Conservation (phyloP, 2,329 filamentous ascomycete genomes). For the Fusarium dlaminii region DNA sequence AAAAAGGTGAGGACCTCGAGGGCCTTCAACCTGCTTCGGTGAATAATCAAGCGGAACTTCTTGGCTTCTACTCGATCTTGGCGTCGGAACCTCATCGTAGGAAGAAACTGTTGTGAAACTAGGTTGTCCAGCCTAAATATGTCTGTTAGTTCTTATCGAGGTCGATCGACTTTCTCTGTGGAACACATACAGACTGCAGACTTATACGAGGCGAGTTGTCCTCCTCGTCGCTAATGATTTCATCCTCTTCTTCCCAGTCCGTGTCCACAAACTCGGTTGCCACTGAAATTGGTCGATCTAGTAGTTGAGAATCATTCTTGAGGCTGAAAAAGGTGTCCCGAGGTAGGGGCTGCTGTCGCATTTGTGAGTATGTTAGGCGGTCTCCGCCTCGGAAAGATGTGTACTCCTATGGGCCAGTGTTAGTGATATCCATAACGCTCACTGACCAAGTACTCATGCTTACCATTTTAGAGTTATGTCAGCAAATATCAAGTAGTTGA, state of each 20-base stretch:
- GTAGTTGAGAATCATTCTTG: conserved; percentile 56
- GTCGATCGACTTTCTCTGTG: background rate
- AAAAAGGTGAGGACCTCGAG: conserved; percentile 87
- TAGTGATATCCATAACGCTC: background rate
- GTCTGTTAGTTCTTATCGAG: conserved; percentile 15
- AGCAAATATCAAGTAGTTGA: conserved; percentile 10
- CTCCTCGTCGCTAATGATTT: conserved; percentile 67
- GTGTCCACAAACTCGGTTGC: conserved; percentile 83
- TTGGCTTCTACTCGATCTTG: conserved; percentile 70
- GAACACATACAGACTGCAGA: conserved; percentile 73
- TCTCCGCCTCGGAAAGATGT: conserved; percentile 49
- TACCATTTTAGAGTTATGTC: conserved; percentile 47
- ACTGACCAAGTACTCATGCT: conserved; percentile 13
- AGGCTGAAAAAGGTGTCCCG: conserved; percentile 71
- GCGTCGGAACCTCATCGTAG: conserved; percentile 84
- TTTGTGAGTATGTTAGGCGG: conserved; percentile 56
- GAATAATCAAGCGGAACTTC: conserved; percentile 69
- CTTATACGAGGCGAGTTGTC: conserved; percentile 74
- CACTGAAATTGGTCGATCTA: conserved; percentile 71
- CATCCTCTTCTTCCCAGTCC: conserved; percentile 75
- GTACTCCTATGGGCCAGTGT: conserved; percentile 46
- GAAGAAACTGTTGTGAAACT: conserved; percentile 90
- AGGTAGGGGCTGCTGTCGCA: conserved; percentile 60
- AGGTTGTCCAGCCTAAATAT: conserved; percentile 69
- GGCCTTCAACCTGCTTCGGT: conserved; percentile 78